Evolutionary conservation across 1,139 yeast species (phyloP), one percentile per base, ranked within the genome.

Genomic region (Suhomyces wounanorum): DNA sequence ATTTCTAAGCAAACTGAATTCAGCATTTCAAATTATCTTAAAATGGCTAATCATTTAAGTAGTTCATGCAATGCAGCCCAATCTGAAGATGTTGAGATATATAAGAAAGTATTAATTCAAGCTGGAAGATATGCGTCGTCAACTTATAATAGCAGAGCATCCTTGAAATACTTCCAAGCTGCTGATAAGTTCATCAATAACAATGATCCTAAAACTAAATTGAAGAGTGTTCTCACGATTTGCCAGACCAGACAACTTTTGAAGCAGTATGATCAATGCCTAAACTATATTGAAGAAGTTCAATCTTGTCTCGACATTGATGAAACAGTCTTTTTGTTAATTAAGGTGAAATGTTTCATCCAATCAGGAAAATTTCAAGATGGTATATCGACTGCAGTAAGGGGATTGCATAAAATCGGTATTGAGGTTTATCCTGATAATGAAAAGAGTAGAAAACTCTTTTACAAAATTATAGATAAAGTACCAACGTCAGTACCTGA

Each of bases 401-500:
- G 59, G 3, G 72, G 74, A 3, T 57, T 78, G 33, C 56, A 65
- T 14, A 58, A 59, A 8, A 57, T 75, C 26, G 74, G 70, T 1
- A 57, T 76, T 23, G 67, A 67, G 13, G 60, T 72, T 2, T 55
- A 63, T 5, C 45, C 45, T 14, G 66, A 69, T 36, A 55, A 58
- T 13, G 57, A 55, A 2, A 66, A 70, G 61, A 64, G 66, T 47
- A 55, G 53, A 18, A 54, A 51, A 13, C 62, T 67, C 37, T 59
- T 64, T 13, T 59, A 61, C 4, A 62, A 59, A 25, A 58, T 73
- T 35, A 53, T 60, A 17, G 64, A 65, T 8, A 66, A 68, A 45
- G 63, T 78, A 6, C 83, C 83, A 0, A 57, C 72, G 3, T 72
- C 82, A 1, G 66, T 75, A 2, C 62, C 70, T 1, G 83, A 79